These are phyloP conservation scores for Exophiala lecanii-corni DNA, from an alignment of 2,329 filamentous ascomycete species.

Conservation along the genomic window DNA sequence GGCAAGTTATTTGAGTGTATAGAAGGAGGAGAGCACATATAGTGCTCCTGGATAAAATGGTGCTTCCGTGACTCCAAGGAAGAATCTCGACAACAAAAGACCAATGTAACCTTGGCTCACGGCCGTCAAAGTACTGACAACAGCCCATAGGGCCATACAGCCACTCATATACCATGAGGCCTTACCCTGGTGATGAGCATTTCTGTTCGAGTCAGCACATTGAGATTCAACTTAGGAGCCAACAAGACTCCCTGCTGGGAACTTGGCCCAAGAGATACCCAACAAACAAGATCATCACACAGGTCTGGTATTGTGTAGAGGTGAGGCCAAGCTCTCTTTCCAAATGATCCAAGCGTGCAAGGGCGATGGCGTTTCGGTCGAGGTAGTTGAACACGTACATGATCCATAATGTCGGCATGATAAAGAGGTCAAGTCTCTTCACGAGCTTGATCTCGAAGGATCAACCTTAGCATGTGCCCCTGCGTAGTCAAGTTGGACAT, in stretches of 20 bases:
- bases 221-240: not conserved
- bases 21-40: constrained; percentile 62
- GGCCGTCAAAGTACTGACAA: constrained; percentile 43
- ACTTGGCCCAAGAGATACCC: constrained; percentile 59
- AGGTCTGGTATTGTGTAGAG: constrained; percentile 31
- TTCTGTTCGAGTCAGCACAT: constrained; percentile 17
- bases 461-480: constrained; percentile 38
- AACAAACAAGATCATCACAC: constrained; percentile 46
- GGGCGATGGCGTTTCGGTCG: constrained; percentile 39
- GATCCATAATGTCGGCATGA: constrained; percentile 4
- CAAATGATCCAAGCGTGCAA: constrained; percentile 49
- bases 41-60: constrained; percentile 57
- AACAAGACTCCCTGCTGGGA: no score
- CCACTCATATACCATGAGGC: constrained; percentile 10
- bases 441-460: constrained; percentile 29
- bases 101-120: constrained; percentile 49
- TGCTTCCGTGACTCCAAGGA: constrained; percentile 47
- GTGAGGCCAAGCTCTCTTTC: constrained; percentile 37
- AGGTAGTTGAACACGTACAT: constrained; percentile 14
- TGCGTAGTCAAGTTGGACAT: constrained; percentile 32
- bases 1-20: constrained; percentile 57
- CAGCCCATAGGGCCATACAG: constrained; percentile 27
- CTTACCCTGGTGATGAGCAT: constrained; percentile 36
- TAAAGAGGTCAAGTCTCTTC: not conserved
- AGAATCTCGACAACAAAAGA: constrained; percentile 38